Evolutionary conservation across 805 yeast species (phyloP).

Genomic region (Wickerhamomyces pijperi): DNA sequence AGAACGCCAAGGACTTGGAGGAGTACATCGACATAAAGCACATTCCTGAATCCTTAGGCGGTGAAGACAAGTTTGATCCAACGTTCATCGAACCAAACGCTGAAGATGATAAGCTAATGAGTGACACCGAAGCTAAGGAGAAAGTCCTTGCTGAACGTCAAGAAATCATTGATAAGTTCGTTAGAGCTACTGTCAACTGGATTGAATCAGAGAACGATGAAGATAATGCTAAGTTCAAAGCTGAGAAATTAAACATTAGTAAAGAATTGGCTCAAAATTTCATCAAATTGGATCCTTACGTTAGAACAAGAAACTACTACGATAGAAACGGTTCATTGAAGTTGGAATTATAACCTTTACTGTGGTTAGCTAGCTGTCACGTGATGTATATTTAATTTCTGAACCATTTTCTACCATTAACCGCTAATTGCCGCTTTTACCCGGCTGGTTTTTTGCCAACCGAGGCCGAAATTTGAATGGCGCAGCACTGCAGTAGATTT

Average conservation of each 20-base stretch:
- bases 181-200: constrained; percentile 69
- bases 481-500: too few species aligned
- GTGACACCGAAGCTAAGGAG: constrained; percentile 34
- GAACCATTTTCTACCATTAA: too few species aligned
- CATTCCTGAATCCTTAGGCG: constrained; percentile 70
- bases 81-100: constrained; percentile 51
- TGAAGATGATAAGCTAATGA: constrained; percentile 39
- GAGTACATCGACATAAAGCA: constrained; percentile 46
- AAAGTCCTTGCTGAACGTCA: constrained; percentile 40
- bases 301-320: constrained; percentile 67
- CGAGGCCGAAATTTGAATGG: too few species aligned
- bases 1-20: constrained; percentile 52
- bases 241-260: constrained; percentile 44
- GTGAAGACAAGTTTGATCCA: constrained; percentile 47
- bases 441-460: too few species aligned
- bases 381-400: too few species aligned
- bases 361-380: too few species aligned
- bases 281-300: constrained; percentile 63
- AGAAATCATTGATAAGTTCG: constrained; percentile 38
- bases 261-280: constrained; percentile 50
- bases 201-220: constrained; percentile 47
- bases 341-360: background rate
- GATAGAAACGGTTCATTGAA: constrained; percentile 54
- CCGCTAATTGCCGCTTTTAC: too few species aligned
- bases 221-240: constrained; percentile 35